Base-by-base conservation (phyloP, 1,284 basidiomycete genomes). In the Athelia sp. region DNA sequence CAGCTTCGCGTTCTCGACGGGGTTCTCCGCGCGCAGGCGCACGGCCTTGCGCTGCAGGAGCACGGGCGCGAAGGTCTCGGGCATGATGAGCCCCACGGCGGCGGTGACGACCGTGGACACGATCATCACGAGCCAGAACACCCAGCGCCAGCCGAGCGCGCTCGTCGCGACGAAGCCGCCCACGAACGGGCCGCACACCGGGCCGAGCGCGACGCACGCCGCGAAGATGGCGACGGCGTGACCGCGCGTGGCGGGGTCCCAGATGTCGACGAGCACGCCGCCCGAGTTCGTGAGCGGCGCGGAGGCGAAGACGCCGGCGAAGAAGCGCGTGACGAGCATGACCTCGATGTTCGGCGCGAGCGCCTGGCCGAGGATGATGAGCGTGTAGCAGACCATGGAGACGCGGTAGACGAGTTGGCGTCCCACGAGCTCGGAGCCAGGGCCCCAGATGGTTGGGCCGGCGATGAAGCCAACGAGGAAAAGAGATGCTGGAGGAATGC, bases 261-360 rank as follows among this genome's bases (percentile, higher is more conserved):
- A 76, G 17, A 79, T 65, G 54, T 78, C 77, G 13, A 74, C 72
- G n/a, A 22, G 23, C 63, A 23, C 19, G 44, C 66, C 75, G 3
- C 73, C 75, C 13, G 66, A 68, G 40, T 73, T 71, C 0, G 74
- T 73, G 11, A 79, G 55, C 0, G 75, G 75, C 0, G 70, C 71
- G 2, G 68, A 65, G 2, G 72, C 77, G 51, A 75, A 78, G 52
- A 78, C 65, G 11, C 78, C 78, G 24, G 64, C 64, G n/a, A 81
- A 59, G 61, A 79, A 76, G 3, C 78, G 72, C 2, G 66, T 69
- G 44, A 73, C 63, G 32, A 79, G 63, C 2, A 79, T 61, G 10
- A 73, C 74, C 26, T 66, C 62, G 17, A 78, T 72, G 53, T 77
- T 74, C n/a, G 66, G 64, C 0, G 72, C 74, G 9, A 76, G 61